Percentiles rank a stretch among this genome's conserved stretches.
These are phyloP conservation scores for Solanum hybrid DNA, from an alignment of 305 asterid genomes.

Conservation along the genomic window DNA sequence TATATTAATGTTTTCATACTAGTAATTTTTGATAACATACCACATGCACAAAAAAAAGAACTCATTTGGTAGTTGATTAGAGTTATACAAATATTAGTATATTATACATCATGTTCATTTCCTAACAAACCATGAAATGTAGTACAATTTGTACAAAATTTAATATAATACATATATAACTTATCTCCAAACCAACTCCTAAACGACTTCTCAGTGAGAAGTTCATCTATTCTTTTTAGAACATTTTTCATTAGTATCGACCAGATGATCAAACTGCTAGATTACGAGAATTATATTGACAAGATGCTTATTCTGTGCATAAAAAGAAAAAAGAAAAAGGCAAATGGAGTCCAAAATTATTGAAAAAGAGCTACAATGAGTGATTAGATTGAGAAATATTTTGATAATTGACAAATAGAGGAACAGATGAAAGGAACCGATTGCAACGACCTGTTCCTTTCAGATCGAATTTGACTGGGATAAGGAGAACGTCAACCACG, in stretches of 20 bases:
- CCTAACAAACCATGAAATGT: not conserved
- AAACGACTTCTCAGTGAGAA: not conserved
- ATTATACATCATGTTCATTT: too few species aligned
- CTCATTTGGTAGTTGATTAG: fast-evolving
- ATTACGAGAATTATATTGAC: not conserved
- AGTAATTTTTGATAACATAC: too few species aligned
- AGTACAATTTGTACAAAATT: not conserved
- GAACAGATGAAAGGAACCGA: too few species aligned
- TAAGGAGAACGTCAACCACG: too few species aligned
- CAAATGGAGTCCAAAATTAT: not conserved
- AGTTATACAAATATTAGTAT: fast-evolving
- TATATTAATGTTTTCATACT: too few species aligned
- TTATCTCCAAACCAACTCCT: not conserved
- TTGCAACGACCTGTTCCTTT: too few species aligned
- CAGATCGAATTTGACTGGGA: too few species aligned
- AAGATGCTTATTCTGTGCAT: not conserved
- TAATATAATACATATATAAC: too few species aligned
- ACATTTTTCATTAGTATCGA: not conserved
- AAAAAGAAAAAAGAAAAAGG: not conserved
- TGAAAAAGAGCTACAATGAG: not conserved
- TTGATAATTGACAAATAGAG: too few species aligned
- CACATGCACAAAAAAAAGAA: too few species aligned
- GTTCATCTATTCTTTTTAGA: too few species aligned
- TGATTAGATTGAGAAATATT: too few species aligned
- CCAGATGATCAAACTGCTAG: fast-evolving